These are phyloP conservation scores for Sambucus nigra DNA, from an alignment of 129 eudicot species.

Conservation along the genomic window DNA sequence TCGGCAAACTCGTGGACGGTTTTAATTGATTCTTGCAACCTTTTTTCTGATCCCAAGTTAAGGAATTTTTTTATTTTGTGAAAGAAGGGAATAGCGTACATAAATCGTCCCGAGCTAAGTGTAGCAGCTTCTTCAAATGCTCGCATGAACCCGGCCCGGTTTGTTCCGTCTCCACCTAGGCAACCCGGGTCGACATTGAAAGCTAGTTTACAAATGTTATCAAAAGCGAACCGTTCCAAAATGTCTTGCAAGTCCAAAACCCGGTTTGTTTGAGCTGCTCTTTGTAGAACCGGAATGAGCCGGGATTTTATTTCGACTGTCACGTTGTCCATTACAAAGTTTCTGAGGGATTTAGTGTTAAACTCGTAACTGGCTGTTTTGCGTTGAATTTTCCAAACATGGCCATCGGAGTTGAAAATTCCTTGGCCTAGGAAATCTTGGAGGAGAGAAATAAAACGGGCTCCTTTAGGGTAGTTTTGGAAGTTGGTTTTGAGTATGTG, in stretches of 20 bases:
- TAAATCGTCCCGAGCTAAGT: slow-evolving; percentile 50
- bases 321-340: slow-evolving; percentile 44
- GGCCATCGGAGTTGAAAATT: slow-evolving; percentile 74
- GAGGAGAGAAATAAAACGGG: slow-evolving; percentile 44
- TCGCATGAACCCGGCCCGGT: slow-evolving; percentile 48
- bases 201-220: slow-evolving; percentile 66
- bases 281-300: slow-evolving; percentile 42
- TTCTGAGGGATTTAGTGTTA: slow-evolving; percentile 52
- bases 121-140: slow-evolving; percentile 76
- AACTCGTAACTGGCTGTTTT: slow-evolving; percentile 81
- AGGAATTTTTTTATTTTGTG: slow-evolving; percentile 29
- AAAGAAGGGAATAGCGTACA: slow-evolving; percentile 25
- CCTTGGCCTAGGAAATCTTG: slow-evolving; percentile 74
- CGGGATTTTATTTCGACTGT: slow-evolving; percentile 29
- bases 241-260: slow-evolving; percentile 60
- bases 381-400: slow-evolving; percentile 56
- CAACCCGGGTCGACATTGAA: slow-evolving; percentile 76
- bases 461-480: slow-evolving; percentile 76
- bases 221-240: slow-evolving; percentile 73
- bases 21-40: slow-evolving; percentile 27
- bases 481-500: slow-evolving; percentile 72
- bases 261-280: slow-evolving; percentile 14
- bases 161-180: slow-evolving; percentile 36
- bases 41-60: slow-evolving; percentile 44
- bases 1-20: slow-evolving; percentile 61